Conservation (phyloP, 306 rosid genomes). For the Comarum palustre region DNA sequence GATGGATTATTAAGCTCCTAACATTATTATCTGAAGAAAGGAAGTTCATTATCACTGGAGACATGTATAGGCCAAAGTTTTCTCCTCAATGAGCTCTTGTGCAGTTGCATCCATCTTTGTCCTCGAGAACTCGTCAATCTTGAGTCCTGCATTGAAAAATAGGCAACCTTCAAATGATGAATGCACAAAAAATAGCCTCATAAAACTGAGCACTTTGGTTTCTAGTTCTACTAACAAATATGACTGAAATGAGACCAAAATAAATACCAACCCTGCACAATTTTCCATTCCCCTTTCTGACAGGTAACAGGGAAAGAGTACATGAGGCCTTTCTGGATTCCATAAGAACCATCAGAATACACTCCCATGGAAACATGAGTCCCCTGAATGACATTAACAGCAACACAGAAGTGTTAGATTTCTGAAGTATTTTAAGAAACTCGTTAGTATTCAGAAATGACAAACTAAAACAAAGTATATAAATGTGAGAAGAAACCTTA, state of each 20-base stretch:
- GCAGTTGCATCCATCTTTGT: constrained; percentile 75
- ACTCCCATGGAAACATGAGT: constrained; percentile 96
- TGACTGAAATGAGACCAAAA: not conserved
- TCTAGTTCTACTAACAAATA: not conserved
- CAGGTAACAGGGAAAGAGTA: constrained; percentile 94
- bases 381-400: constrained; percentile 39
- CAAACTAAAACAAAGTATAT: constrained; percentile 19
- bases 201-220: not conserved
- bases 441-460: not conserved
- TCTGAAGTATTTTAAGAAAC: not conserved
- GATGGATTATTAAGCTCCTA: constrained; percentile 3
- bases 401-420: constrained; percentile 3
- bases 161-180: constrained; percentile 4
- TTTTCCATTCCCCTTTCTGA: constrained; percentile 84
- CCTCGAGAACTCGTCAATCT: constrained; percentile 70
- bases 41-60: constrained; percentile 30
- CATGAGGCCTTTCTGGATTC: constrained; percentile 59
- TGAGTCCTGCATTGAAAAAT: constrained; percentile 49
- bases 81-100: constrained; percentile 78
- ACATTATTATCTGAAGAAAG: constrained; percentile 10
- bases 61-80: constrained; percentile 57
- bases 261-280: constrained; percentile 58
- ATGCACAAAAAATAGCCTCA: not conserved
- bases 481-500: constrained; percentile 37
- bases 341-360: constrained; percentile 87